Percentiles rank a stretch among this genome's conserved stretches.
These are phyloP conservation scores for Pythium coloratum DNA, from an alignment of 352 stramenopile genomes.

Conservation along the genomic window DNA sequence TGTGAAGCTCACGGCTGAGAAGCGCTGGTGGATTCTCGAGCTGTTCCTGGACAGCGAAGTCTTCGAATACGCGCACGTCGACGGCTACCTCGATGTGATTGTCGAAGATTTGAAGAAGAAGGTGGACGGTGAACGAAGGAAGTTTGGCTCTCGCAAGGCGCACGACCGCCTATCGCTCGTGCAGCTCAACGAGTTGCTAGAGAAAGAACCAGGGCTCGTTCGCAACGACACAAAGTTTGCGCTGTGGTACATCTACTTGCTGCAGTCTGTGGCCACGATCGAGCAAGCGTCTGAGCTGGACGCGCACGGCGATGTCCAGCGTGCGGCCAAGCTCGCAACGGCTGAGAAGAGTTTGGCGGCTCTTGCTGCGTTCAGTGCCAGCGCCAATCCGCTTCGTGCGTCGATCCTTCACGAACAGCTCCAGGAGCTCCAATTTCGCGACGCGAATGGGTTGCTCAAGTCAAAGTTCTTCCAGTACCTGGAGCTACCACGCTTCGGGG, in stretches of 20 bases:
- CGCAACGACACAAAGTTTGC: conserved; percentile 9
- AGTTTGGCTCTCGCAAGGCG: conserved; percentile 37
- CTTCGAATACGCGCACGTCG: conserved; percentile 42
- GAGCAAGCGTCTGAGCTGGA: not conserved
- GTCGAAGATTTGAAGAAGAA: conserved; percentile 37
- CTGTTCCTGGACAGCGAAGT: conserved; percentile 41
- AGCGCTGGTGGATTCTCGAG: conserved; percentile 19
- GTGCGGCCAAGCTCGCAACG: not conserved
- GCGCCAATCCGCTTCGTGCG: conserved; percentile 16
- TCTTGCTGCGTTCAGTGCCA: not conserved
- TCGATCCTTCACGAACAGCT: conserved; percentile 25
- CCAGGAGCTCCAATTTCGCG: not conserved
- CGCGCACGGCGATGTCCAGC: not conserved
- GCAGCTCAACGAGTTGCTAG: conserved; percentile 34
- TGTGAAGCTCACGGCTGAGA: not conserved
- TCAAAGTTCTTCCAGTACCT: conserved; percentile 24
- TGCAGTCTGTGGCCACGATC: not conserved
- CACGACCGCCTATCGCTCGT: conserved; percentile 38
- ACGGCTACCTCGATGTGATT: conserved; percentile 38
- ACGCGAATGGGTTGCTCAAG: not conserved
- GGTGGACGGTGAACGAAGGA: not conserved
- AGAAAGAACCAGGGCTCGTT: conserved; percentile 11
- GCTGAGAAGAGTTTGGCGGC: not conserved
- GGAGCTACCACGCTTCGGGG: conserved; percentile 13
- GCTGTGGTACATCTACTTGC: conserved; percentile 7